Percentiles rank a stretch among this genome's conserved stretches.
Evolutionary conservation across 305 asterid genomes (phyloP).

Genomic region (Euphrasia arctica): DNA sequence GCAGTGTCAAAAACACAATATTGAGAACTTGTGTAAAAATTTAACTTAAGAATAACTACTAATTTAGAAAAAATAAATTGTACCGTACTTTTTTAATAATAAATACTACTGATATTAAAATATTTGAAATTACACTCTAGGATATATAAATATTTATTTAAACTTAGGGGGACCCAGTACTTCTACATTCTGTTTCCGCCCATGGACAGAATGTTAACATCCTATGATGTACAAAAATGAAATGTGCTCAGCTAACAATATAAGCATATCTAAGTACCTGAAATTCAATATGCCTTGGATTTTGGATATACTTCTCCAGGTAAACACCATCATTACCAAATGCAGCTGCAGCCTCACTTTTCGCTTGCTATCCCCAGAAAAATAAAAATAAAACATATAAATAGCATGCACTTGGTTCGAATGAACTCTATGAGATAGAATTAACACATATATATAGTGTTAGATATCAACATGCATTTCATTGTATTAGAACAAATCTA

Average conservation of each 20-base stretch:
- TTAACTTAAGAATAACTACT: too few species aligned
- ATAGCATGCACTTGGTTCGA: conserved; percentile 12
- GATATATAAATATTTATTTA: too few species aligned
- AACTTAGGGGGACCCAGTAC: too few species aligned
- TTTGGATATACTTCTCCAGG: conserved; percentile 86
- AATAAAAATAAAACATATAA: conserved; percentile 12
- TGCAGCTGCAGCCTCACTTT: conserved; percentile 98
- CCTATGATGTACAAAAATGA: conserved; percentile 9
- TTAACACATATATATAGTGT: conserved; percentile 10
- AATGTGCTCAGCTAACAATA: not conserved
- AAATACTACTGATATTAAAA: too few species aligned
- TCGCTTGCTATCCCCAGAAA: conserved; percentile 70
- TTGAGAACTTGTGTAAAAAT: too few species aligned
- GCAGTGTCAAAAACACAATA: too few species aligned
- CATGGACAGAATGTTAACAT: not conserved
- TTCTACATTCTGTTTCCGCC: too few species aligned
- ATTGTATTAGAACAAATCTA: not conserved
- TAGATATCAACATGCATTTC: conserved; percentile 16
- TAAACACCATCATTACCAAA: conserved; percentile 98
- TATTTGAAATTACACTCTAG: too few species aligned
- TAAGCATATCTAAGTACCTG: conserved; percentile 52
- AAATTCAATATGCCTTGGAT: conserved; percentile 97
- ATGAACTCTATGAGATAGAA: conserved; percentile 23
- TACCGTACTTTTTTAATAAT: too few species aligned
- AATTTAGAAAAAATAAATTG: too few species aligned